A percentile compares a stretch with the other conserved stretches of the same genome.
phyloP scores from a whole-genome alignment of 2,329 filamentous ascomycete species.

The Botryotinia convoluta region DNA sequence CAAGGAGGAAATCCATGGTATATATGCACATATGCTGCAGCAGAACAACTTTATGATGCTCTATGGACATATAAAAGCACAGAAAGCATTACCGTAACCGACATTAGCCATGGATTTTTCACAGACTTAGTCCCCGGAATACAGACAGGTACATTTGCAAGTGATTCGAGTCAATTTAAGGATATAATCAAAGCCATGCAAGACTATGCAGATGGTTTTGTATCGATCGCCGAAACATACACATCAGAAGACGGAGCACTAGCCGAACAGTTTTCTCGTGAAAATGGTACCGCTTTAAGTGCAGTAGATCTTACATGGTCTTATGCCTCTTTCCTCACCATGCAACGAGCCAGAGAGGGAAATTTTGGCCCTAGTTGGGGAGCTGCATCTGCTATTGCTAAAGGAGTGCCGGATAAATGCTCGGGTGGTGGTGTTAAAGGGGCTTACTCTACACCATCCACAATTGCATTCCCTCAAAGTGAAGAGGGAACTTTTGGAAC shows the following conservation, averaged over 20 bases:
- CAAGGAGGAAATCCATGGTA: conserved; percentile 75
- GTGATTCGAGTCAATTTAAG: conserved; percentile 55
- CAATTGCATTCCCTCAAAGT: neutral
- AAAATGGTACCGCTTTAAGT: conserved; percentile 53
- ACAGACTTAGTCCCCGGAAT: conserved; percentile 57
- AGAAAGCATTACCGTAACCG: conserved; percentile 62
- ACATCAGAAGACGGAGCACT: conserved; percentile 58
- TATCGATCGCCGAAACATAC: conserved; percentile 48
- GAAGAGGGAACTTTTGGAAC: conserved; percentile 14
- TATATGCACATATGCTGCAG: conserved; percentile 59
- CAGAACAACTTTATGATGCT: conserved; percentile 52
- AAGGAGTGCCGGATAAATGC: conserved; percentile 5
- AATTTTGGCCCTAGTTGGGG: conserved; percentile 56
- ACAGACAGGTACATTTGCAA: conserved; percentile 59
- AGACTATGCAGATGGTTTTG: conserved; percentile 59
- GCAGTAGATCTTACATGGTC: conserved; percentile 70
- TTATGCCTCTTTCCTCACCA: conserved; percentile 66
- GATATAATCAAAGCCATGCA: conserved; percentile 54
- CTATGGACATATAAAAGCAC: conserved; percentile 65
- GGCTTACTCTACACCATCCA: neutral
- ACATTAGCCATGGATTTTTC: conserved; percentile 69
- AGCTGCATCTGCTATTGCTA: conserved; percentile 41
- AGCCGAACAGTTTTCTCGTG: conserved; percentile 63
- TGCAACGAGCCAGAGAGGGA: conserved; percentile 53
- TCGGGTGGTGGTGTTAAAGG: neutral